These are phyloP conservation scores for Lachancea cidri DNA, from an alignment of 805 yeast genomes.

Conservation along the genomic window DNA sequence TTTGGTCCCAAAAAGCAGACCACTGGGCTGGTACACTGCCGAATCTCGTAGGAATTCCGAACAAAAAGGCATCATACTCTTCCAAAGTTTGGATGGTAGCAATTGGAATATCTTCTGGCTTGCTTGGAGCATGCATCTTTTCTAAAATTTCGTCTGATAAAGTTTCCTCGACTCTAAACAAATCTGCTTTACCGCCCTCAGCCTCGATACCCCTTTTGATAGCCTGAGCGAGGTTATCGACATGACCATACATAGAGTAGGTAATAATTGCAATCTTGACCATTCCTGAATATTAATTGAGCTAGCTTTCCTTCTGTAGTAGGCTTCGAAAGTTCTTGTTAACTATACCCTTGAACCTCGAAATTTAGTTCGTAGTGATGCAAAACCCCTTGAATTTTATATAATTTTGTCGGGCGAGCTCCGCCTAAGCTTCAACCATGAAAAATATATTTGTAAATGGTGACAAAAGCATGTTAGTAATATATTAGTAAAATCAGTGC, in stretches of 20 bases:
- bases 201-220: constrained; percentile 62
- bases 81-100: constrained; percentile 53
- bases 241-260: constrained; percentile 78
- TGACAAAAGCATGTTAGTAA: background rate
- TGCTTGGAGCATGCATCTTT: constrained; percentile 60
- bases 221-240: constrained; percentile 60
- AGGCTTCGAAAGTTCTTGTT: no score
- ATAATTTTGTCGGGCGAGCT: background rate
- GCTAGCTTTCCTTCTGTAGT: no score
- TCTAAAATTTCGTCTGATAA: constrained; percentile 53
- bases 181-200: constrained; percentile 63
- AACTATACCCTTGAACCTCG: no score
- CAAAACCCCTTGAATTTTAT: background rate
- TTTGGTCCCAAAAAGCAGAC: constrained; percentile 68
- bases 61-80: constrained; percentile 65
- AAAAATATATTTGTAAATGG: background rate
- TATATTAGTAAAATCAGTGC: background rate
- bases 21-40: constrained; percentile 76
- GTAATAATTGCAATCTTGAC: constrained; percentile 45
- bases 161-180: constrained; percentile 77
- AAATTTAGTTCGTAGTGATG: background rate
- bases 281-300: constrained; percentile 15
- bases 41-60: constrained; percentile 77
- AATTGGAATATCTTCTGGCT: constrained; percentile 47
- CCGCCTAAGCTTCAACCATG: background rate